These are phyloP conservation scores for Liquidambar formosana DNA, from an alignment of 164 flowering plant species.

Conservation along the genomic window DNA sequence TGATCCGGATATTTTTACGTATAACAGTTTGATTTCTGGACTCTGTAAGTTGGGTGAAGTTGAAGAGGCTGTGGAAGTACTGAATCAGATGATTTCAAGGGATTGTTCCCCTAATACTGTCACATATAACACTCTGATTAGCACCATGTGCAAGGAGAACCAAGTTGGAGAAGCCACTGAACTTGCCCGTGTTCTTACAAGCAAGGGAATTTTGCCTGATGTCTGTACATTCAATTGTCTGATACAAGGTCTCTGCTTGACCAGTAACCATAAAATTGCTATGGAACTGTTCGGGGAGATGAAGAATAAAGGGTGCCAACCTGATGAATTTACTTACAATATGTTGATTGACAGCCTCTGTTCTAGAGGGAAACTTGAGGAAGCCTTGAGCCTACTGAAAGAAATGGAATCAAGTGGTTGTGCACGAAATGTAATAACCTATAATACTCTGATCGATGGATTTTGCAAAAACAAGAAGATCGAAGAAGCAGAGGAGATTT, in stretches of 20 bases:
- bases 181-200: conserved; percentile 54
- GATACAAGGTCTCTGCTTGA: conserved; percentile 71
- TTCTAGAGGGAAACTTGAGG: conserved; percentile 50
- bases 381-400: conserved; percentile 66
- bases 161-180: conserved; percentile 72
- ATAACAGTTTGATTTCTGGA: conserved; percentile 75
- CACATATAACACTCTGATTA: conserved; percentile 77
- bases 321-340: conserved; percentile 83
- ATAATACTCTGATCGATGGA: conserved; percentile 80
- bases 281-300: conserved; percentile 73
- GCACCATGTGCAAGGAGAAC: conserved; percentile 72
- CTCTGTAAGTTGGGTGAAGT: conserved; percentile 65
- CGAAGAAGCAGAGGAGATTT: conserved; percentile 82
- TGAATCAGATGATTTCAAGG: conserved; percentile 63
- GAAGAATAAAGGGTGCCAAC: conserved; percentile 67
- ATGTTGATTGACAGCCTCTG: conserved; percentile 72
- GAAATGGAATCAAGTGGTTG: conserved; percentile 86
- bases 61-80: conserved; percentile 65
- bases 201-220: conserved; percentile 75
- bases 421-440: conserved; percentile 65
- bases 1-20: conserved; percentile 76
- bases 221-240: conserved; percentile 80
- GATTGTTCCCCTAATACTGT: conserved; percentile 70
- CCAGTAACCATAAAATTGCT: conserved; percentile 45
- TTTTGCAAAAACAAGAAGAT: conserved; percentile 69